These are phyloP conservation scores for Alternaria sp. DNA, from an alignment of 2,329 filamentous ascomycete species.

Conservation along the genomic window DNA sequence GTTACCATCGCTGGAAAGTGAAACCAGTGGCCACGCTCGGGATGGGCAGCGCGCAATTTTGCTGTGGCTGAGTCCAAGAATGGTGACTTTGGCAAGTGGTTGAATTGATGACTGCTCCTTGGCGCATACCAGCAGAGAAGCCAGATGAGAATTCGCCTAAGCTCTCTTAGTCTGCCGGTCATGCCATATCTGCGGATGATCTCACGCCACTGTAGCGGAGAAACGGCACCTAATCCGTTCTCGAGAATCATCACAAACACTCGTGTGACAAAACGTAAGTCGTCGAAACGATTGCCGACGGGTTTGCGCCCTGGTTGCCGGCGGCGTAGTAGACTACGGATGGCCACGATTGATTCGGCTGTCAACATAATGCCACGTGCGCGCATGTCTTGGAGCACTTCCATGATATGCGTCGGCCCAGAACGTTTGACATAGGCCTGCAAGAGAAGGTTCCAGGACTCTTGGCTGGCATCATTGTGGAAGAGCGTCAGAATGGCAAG, in stretches of 20 bases:
- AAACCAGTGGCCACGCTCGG: constrained; percentile 25
- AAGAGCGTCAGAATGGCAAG: constrained; percentile 62
- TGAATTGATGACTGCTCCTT: constrained; percentile 27
- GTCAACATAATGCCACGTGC: constrained; percentile 54
- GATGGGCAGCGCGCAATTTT: constrained; percentile 25
- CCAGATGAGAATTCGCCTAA: constrained; percentile 62
- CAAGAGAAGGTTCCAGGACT: constrained; percentile 59
- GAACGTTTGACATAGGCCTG: constrained; percentile 49
- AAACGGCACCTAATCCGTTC: constrained; percentile 52
- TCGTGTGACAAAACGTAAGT: constrained; percentile 57
- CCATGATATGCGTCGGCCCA: constrained; percentile 34
- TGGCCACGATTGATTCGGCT: constrained; percentile 55
- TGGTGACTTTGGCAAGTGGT: constrained; percentile 29
- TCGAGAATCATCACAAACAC: constrained; percentile 59
- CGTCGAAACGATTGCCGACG: constrained; percentile 38
- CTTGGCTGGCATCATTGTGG: constrained; percentile 44
- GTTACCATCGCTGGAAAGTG: constrained; percentile 19
- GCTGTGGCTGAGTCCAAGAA: constrained; percentile 32
- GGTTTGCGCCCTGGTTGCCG: constrained; percentile 52
- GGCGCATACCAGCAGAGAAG: constrained; percentile 55
- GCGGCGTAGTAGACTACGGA: constrained; percentile 47
- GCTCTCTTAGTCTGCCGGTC: constrained; percentile 59
- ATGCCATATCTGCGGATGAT: constrained; percentile 68
- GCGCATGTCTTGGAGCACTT: constrained; percentile 61
- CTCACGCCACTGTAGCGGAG: constrained; percentile 62